Percentiles rank a stretch among this genome's conserved stretches.
Conservation (phyloP, 495 filamentous ascomycete species). For the Daldinia grandis region DNA sequence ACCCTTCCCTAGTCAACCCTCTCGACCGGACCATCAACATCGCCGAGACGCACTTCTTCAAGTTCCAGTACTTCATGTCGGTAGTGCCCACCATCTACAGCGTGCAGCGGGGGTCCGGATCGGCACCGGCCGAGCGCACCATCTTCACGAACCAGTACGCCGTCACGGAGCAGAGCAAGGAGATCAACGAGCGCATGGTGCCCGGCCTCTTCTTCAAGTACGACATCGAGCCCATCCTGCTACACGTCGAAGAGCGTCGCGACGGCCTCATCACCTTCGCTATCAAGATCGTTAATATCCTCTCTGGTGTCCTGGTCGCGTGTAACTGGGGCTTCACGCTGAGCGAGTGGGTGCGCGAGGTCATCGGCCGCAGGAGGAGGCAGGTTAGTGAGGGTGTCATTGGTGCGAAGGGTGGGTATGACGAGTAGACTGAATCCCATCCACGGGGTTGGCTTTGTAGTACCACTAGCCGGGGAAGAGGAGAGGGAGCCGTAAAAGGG, state of each 20-base stretch:
- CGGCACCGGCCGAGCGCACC: constrained; percentile 50
- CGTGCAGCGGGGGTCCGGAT: constrained; percentile 57
- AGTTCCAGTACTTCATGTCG: constrained; percentile 98
- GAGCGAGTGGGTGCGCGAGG: constrained; percentile 60
- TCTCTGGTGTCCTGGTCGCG: constrained; percentile 67
- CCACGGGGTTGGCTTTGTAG: background rate
- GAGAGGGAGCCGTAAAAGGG: background rate
- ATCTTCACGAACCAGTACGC: constrained; percentile 98
- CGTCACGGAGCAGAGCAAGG: constrained; percentile 81
- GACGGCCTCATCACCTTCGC: constrained; percentile 75
- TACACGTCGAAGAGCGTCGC: constrained; percentile 84
- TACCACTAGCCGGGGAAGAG: constrained; percentile 5
- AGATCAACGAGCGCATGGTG: constrained; percentile 72
- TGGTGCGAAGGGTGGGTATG: constrained; percentile 46
- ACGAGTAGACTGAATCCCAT: constrained; percentile 31
- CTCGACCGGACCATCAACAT: constrained; percentile 88
- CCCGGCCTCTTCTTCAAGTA: constrained; percentile 99
- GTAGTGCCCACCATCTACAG: constrained; percentile 96
- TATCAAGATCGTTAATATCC: constrained; percentile 73
- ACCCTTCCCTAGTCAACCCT: constrained; percentile 91
- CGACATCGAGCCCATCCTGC: constrained; percentile 94
- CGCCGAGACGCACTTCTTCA: constrained; percentile 81
- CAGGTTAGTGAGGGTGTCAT: constrained; percentile 68
- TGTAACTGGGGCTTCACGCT: constrained; percentile 68
- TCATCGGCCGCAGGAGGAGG: constrained; percentile 58